Base-by-base conservation (phyloP, 169 alveolate species). In the Eimeria acervulina region DNA sequence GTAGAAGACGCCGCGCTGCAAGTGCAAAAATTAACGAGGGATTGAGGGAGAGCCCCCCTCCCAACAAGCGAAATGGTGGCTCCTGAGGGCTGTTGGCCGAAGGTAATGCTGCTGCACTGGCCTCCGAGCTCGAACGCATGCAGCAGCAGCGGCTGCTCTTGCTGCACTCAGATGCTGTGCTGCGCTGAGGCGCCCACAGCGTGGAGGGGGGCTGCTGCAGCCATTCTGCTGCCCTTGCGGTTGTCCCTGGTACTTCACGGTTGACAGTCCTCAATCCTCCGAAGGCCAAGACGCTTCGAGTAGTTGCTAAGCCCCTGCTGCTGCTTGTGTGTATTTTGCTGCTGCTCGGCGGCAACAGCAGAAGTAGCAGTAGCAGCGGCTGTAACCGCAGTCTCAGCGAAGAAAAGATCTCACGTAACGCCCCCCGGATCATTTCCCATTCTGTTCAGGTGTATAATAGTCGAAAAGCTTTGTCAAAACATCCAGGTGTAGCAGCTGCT, bases 11-110 rank as follows among this genome's bases (percentile, higher is more conserved):
- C 28, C 93, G 93, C 1, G 93, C 78, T 36, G 83, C 93, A 61
- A 87, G 93, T 3, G 93, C 81, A 38, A 87, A 87, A 44, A 87
- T 28, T 15, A 87, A 83, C 1, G 93, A 55, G 61, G 93, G 93
- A 26, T 38, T 17, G 28, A 87, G 83, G 44, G 81, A 55, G 47
- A 87, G 83, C 38, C 93, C 93, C 2, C 93, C 93, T 2, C 93
- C 93, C 55, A 87, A 19, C 63, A 87, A 40, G 40, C 33, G 93
- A 17, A 4, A 87, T 17, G 93, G 93, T 5, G 47, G 21, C 28
- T 36, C 93, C 63, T 87, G 91, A 3, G 15, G 33, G 28, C n/a
- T 28, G 76, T 78, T 42, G 0, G 10, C 89, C 28, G 13, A 47
- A 13, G 63, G 63, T 23, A 23, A 40, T 44, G 66, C 42, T 80